Evolutionary conservation across 371 early-diverging fungal species (phyloP).

Genomic region (Rhizopus stolonifer): DNA sequence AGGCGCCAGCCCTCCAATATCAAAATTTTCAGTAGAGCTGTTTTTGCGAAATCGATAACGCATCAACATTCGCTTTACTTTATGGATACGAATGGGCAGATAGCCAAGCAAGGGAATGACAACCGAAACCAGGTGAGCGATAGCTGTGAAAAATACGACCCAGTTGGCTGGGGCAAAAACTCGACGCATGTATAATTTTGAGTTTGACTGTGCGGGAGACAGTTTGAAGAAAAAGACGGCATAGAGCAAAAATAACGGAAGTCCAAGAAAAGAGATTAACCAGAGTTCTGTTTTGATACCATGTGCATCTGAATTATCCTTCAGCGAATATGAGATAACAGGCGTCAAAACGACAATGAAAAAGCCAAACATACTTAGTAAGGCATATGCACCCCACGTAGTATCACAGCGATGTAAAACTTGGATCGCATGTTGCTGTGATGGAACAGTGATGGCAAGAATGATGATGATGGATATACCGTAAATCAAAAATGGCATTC

Average conservation of each 20-base stretch:
- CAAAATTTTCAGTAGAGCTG: constrained; percentile 1
- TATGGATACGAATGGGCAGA: constrained; percentile 2
- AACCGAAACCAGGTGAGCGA: constrained; percentile 26
- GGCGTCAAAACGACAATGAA: constrained; percentile 33
- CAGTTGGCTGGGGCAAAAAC: constrained; percentile 23
- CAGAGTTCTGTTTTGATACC: constrained; percentile 42
- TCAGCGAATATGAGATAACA: constrained; percentile 21
- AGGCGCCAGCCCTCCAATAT: not conserved
- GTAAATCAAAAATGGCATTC: constrained; percentile 14
- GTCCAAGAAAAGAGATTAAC: constrained; percentile 19
- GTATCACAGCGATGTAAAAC: constrained; percentile 8
- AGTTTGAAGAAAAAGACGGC: constrained; percentile 22
- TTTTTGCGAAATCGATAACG: not conserved
- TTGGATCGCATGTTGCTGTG: constrained; percentile 13
- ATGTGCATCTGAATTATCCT: constrained; percentile 29
- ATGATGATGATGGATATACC: constrained; percentile 14
- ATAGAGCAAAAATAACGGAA: constrained; percentile 29
- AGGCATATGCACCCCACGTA: constrained; percentile 16
- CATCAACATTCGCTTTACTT: not conserved
- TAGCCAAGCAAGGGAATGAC: constrained; percentile 24
- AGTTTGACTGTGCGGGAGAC: not conserved
- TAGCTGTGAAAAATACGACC: constrained; percentile 21
- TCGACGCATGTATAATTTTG: not conserved
- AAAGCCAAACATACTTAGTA: constrained; percentile 13
- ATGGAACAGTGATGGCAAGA: constrained; percentile 10